These are phyloP conservation scores for Trichoderma asperelloides DNA, from an alignment of 495 filamentous ascomycete species.

Conservation along the genomic window DNA sequence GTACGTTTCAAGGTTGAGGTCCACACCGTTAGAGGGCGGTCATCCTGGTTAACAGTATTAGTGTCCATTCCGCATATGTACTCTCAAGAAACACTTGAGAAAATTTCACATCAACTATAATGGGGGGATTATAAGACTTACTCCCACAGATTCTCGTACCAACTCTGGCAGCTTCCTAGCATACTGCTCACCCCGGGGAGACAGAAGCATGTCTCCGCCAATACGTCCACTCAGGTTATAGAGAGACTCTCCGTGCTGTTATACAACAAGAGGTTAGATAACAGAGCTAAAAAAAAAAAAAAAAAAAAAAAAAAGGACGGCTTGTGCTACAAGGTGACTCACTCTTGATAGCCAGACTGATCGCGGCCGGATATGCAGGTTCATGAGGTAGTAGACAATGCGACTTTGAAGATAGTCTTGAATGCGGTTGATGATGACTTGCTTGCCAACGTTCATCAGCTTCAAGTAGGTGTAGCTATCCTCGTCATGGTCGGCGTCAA, in stretches of 20 bases:
- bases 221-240: slow-evolving; percentile 84
- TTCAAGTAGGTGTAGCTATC: slow-evolving; percentile 84
- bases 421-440: slow-evolving; percentile 95
- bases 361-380: slow-evolving; percentile 92
- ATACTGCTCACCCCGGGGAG: slow-evolving; percentile 78
- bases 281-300: slow-evolving; percentile 4
- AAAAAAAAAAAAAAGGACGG: not conserved
- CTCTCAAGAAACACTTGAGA: too few species aligned
- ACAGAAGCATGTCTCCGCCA: slow-evolving; percentile 83
- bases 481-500: slow-evolving; percentile 69
- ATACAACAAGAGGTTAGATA: slow-evolving; percentile 13
- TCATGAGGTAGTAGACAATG: slow-evolving; percentile 96
- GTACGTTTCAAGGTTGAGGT: slow-evolving; percentile 91
- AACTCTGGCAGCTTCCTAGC: slow-evolving; percentile 72
- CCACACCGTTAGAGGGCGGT: slow-evolving; percentile 86
- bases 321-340: slow-evolving; percentile 26
- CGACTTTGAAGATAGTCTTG: slow-evolving; percentile 93
- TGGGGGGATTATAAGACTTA: slow-evolving; percentile 23
- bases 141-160: slow-evolving; percentile 69
- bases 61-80: not conserved
- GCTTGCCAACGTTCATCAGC: slow-evolving; percentile 89
- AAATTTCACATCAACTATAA: not conserved
- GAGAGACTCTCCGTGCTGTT: slow-evolving; percentile 84
- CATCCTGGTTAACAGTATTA: slow-evolving; percentile 29
- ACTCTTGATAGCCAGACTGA: slow-evolving; percentile 96